Conservation (phyloP, 306 rosid genomes). For the Trichosanthes truncata region DNA sequence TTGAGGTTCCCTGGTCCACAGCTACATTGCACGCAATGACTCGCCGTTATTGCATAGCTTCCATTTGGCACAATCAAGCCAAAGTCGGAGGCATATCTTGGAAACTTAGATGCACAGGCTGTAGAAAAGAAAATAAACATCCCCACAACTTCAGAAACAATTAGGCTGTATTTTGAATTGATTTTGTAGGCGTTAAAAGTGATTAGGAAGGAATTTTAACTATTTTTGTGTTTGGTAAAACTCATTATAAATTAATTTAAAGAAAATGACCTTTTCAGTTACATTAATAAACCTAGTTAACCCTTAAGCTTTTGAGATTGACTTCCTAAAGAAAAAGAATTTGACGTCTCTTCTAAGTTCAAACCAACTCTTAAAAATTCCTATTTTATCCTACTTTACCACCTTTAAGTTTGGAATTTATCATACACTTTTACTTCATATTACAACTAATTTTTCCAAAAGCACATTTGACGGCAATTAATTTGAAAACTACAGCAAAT, state of each 20-base stretch:
- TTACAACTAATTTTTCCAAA: no score
- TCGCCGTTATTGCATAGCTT: slow-evolving; percentile 83
- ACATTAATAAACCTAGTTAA: not conserved
- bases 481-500: no score
- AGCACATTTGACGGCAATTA: not conserved
- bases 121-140: slow-evolving; percentile 15
- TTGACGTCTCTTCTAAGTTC: not conserved
- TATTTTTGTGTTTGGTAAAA: not conserved
- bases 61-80: slow-evolving; percentile 94
- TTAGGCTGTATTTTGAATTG: not conserved
- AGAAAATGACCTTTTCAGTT: no score
- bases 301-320: not conserved
- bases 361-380: no score
- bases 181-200: not conserved
- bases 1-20: slow-evolving; percentile 80
- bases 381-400: not conserved
- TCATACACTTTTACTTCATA: no score
- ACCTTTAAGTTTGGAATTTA: not conserved
- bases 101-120: slow-evolving; percentile 89
- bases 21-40: slow-evolving; percentile 96
- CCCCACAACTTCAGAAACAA: slow-evolving; percentile 1
- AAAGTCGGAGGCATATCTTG: slow-evolving; percentile 51
- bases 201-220: not conserved
- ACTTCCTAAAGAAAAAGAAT: not conserved
- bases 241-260: no score